These are phyloP conservation scores for Alternaria conjuncta DNA, from an alignment of 2,329 filamentous ascomycete species.

Conservation along the genomic window DNA sequence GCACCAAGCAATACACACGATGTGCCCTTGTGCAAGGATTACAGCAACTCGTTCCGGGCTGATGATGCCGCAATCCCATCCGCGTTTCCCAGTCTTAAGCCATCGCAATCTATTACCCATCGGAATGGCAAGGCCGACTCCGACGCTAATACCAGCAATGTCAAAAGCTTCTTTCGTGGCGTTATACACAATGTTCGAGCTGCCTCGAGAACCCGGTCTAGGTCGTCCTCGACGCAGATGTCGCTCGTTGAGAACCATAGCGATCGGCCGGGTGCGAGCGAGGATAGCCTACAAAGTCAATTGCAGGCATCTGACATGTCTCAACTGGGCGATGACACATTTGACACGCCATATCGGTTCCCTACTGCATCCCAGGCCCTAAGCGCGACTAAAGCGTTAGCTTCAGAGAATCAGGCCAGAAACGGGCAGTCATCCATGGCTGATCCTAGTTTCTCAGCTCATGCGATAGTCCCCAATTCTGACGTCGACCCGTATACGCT, in stretches of 20 bases:
- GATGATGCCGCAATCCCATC: constrained; percentile 17
- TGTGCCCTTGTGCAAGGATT: constrained; percentile 8
- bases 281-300: constrained; percentile 5
- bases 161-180: constrained; percentile 31
- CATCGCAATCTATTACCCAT: constrained; percentile 6
- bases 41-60: constrained; percentile 4
- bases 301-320: not conserved
- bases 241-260: constrained; percentile 11
- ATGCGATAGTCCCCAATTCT: not conserved
- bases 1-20: not conserved
- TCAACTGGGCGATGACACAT: not conserved
- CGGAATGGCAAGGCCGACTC: constrained; percentile 7
- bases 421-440: constrained; percentile 14
- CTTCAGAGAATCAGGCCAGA: constrained; percentile 15
- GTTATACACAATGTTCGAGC: constrained; percentile 30
- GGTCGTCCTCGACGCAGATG: constrained; percentile 22
- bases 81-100: constrained; percentile 2
- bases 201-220: constrained; percentile 26
- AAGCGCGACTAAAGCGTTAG: not conserved
- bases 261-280: constrained; percentile 4
- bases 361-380: constrained; percentile 1
- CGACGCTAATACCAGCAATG: constrained; percentile 13
- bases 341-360: not conserved
- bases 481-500: constrained; percentile 1
- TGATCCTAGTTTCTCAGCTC: constrained; percentile 11